These are phyloP conservation scores for Melastoma candidum DNA, from an alignment of 441 rosid genomes.

Conservation along the genomic window DNA sequence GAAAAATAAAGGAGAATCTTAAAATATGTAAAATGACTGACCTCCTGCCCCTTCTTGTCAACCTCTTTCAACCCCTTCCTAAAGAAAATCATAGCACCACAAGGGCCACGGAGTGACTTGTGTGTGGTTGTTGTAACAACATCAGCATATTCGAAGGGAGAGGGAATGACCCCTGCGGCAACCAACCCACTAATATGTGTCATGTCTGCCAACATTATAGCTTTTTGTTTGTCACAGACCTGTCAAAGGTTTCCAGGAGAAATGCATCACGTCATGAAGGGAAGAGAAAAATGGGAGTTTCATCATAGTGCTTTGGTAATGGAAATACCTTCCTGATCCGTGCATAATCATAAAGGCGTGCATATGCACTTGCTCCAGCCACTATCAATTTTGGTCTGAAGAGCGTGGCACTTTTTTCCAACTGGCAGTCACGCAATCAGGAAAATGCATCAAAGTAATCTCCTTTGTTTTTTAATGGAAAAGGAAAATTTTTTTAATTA, in stretches of 20 bases:
- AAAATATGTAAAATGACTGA: conserved; percentile 16
- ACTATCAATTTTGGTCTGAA: conserved; percentile 94
- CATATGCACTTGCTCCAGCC: conserved; percentile 98
- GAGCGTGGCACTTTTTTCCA: conserved; percentile 78
- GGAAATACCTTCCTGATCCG: conserved; percentile 69
- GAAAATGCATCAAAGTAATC: conserved; percentile 2
- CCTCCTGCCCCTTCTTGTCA: conserved; percentile 93
- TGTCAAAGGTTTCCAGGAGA: conserved; percentile 22
- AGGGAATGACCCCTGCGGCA: conserved; percentile 94
- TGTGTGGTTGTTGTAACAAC: conserved; percentile 95
- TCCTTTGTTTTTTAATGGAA: neutral
- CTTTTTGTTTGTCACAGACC: conserved; percentile 96
- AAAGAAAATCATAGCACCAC: conserved; percentile 98
- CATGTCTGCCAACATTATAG: conserved; percentile 86
- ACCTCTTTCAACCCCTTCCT: conserved; percentile 85
- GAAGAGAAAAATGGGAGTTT: neutral
- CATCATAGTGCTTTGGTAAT: conserved; percentile 8
- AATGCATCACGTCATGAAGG: conserved; percentile 2
- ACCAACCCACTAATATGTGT: conserved; percentile 97
- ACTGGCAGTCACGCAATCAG: conserved; percentile 31
- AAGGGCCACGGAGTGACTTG: conserved; percentile 97
- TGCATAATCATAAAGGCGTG: conserved; percentile 89
- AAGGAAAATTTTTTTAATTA: neutral
- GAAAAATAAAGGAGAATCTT: no score
- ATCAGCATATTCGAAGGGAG: conserved; percentile 98